Conservation (phyloP, 768 basidiomycete species). For the Cystobasidiopsis lactophilus region DNA sequence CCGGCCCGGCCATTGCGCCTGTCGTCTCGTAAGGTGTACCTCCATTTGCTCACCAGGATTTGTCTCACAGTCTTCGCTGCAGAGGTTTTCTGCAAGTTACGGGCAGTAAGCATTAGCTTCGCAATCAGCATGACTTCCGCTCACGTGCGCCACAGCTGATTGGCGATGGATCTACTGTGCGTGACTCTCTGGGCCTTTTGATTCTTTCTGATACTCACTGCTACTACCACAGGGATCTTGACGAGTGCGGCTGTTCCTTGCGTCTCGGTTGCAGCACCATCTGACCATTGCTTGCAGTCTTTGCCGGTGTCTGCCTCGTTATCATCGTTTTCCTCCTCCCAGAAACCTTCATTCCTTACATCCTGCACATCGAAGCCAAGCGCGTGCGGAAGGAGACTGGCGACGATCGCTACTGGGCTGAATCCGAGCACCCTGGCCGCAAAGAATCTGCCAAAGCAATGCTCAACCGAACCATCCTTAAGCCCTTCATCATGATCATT, state of each 20-base stretch:
- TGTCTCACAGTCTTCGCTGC: not conserved
- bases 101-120: not conserved
- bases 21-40: slow-evolving; percentile 10
- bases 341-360: slow-evolving; percentile 14
- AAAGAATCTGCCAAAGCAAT: not conserved
- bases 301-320: slow-evolving; percentile 15
- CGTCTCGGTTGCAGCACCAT: not conserved
- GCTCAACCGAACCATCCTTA: slow-evolving; percentile 11
- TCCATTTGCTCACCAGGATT: not conserved
- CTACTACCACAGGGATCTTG: not conserved
- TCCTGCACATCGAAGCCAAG: slow-evolving; percentile 16
- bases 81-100: not conserved
- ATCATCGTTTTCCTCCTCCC: slow-evolving; percentile 14
- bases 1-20: slow-evolving; percentile 17
- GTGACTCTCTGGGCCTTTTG: not conserved
- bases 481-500: slow-evolving; percentile 19
- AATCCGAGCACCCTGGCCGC: slow-evolving; percentile 8
- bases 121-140: no score
- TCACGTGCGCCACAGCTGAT: not conserved
- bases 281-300: not conserved
- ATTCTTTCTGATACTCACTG: not conserved
- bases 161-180: slow-evolving; percentile 17
- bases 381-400: slow-evolving; percentile 20
- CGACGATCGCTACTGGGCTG: slow-evolving; percentile 14
- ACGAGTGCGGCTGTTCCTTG: not conserved